Percentiles rank a stretch among this genome's conserved stretches.
phyloP scores from a whole-genome alignment of 345 rosid species.

The Eucalyptus lansdowneana region DNA sequence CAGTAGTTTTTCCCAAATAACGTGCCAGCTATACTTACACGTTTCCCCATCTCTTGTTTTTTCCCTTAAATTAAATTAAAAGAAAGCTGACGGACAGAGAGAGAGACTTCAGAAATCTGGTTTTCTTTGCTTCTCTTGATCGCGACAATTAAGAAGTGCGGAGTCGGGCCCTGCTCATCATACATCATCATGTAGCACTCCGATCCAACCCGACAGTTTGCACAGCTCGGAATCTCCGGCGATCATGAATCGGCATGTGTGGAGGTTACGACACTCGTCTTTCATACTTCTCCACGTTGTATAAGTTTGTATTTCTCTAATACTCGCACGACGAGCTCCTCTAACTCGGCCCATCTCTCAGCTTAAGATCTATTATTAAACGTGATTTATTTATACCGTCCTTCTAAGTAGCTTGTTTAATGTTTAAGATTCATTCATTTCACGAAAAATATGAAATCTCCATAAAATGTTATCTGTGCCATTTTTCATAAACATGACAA shows the following conservation, averaged over 20 bases:
- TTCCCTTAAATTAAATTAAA: not conserved
- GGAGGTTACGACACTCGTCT: not conserved
- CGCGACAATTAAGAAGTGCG: not conserved
- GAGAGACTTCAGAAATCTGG: not conserved
- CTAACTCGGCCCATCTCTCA: not conserved
- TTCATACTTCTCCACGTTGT: not conserved
- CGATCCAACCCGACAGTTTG: not conserved
- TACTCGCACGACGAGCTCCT: not conserved
- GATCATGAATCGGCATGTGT: not conserved
- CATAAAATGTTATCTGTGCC: no score
- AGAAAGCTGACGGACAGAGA: not conserved
- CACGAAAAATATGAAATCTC: fast-evolving
- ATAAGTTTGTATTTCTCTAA: not conserved
- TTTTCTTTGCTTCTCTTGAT: not conserved
- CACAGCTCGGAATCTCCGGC: not conserved
- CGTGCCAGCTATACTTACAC: not conserved
- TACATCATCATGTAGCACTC: not conserved
- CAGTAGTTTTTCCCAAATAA: not conserved
- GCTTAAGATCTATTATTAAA: not conserved
- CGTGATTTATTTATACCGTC: not conserved
- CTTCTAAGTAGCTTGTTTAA: no score
- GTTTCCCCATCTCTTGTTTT: not conserved
- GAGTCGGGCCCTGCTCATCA: not conserved
- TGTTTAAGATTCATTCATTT: fast-evolving
- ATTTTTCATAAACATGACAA: no score